Base-by-base conservation (phyloP, 352 stramenopile genomes). In the Bremia lactucae region DNA sequence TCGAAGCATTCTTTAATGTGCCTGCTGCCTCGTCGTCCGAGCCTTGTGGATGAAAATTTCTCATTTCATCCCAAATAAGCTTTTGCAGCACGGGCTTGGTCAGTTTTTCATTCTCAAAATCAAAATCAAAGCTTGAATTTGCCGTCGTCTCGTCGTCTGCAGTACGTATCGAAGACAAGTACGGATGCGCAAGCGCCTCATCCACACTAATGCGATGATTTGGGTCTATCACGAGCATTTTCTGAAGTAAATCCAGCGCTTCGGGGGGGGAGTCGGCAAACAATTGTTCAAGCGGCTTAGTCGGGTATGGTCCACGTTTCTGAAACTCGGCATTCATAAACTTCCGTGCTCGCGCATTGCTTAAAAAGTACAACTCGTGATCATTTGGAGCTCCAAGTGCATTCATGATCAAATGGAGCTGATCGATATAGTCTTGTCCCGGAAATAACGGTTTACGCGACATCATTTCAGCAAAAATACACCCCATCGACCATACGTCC, bases 391-490 rank as follows among this genome's bases (percentile, higher is more conserved):
- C 95, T 4, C 96, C 96, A 7, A 99, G 62, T 39, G 96, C 95
- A 36, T 96, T 88, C 62, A 90, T 97, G 49, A 99, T 99, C 44
- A 98, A 62, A 48, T 97, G 96, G 6, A 98, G 66, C 76, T 98
- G 74, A 58, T 98, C 72, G 38, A 95, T 93, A 63, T 95, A 95
- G 52, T 95, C 83, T 46, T 88, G 73, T 6, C 96, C 96, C 2
- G 95, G 93, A 55, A 99, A 99, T 15, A 98, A 83, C 46, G 96
- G 95, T 49, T 98, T 98, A 34, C 96, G 76, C 5, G 77, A 82
- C 47, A 99, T 87, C 55, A 99, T 93, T 57, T 99, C 96, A 4
- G 91, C 96, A 51, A 99, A 98, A 47, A 99, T 99, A 56, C 96
- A 99, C 15, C 96, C 96, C 43, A 98, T 95, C 44, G 80, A 95